Evolutionary conservation across 768 basidiomycete genomes (phyloP), one percentile per base, ranked within the genome.

Genomic region (Boletus sp.): DNA sequence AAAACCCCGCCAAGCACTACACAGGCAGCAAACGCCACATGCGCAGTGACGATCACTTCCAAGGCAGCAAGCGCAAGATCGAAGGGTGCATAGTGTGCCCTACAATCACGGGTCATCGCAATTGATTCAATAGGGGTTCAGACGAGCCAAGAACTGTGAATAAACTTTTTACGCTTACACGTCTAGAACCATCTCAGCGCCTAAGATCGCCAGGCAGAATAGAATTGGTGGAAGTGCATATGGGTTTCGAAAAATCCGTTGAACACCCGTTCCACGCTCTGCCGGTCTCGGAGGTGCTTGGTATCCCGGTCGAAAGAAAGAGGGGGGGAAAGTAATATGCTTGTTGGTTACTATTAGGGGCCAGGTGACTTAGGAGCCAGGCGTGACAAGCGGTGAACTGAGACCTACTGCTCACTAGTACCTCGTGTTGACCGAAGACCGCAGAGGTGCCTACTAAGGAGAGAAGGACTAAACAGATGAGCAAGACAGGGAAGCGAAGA

Each of bases 41-140:
- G 82, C 71, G 90, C 90, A 5, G 94, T 96, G 15, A 90, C 75
- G 11, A 87, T 67, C 0, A 94, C 87, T 52, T 94, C 84, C 7
- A 89, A 60, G 6, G 84, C 81, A 0, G 97, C 92, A 40, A 97
- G 76, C n/a, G 84, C 71, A n/a, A 96, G 83, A 72, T 99, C 96
- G n/a, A 86, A 82, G 1, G 80, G 71, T 11, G 84, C 79, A 56
- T 92, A 90, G 58, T 89, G 84, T 14, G 74, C 54, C 36, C 77
- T 78, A 37, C 47, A 45, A 47, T 36, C 37, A 47, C 42, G 36
- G 17, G 10, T 58, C 52, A 41, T 28, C 5, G 7, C 12, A 37
- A 46, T 52, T 18, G 18, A 39, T 33, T 50, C 2, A 18, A 52
- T 20, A 56, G 49, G 50, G 40, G 35, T 32, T 47, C 30, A n/a